Base-by-base conservation (phyloP, 2,329 filamentous ascomycete genomes). In the Falciphora oryzae region DNA sequence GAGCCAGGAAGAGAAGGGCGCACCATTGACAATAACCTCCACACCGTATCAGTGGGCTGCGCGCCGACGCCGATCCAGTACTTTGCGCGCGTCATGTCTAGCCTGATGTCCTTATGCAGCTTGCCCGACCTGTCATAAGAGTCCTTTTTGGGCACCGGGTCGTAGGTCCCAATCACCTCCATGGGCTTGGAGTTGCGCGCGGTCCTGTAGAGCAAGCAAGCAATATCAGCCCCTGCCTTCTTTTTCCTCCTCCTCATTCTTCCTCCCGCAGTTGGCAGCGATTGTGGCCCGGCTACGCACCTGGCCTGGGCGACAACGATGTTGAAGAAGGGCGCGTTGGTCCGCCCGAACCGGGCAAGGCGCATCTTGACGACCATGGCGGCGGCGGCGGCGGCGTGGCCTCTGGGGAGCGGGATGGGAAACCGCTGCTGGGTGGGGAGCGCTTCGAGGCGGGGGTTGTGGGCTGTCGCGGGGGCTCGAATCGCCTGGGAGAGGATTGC, bases 21-120 rank as follows among this genome's bases (percentile, higher is more conserved):
- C 65, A 93, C 92, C 91, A 97, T 89, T 65, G 85, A 85, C 70
- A 99, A 80, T 71, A 98, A 77, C 74, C 92, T 84, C 93, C 93
- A 97, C 50, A 90, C 91, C 3, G 91, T 88, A 70, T 97, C 92
- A 67, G 90, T 93, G 13, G 95, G 95, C 79, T 99, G 95, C 65
- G 95, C 95, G 1, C 95, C 95, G 4, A 98, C 94, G 75, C 95
- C 95, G 50, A 99, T 83, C 95, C 95, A 99, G 80, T 99, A 99
- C 76, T 90, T 89, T 65, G 94, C 91, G 66, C 95, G 83, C 69
- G 86, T 81, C 10, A 85, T 80, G 76, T 99, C 95, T 18, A 99
- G 83, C 72, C 92, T 89, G 74, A 99, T 91, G 70, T 98, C 93
- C 78, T 99, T 99, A 81, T 90, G 92, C 65, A 91, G 84, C 65